Base-by-base conservation (phyloP, 164 flowering plant genomes). In the Vitis cinerea region DNA sequence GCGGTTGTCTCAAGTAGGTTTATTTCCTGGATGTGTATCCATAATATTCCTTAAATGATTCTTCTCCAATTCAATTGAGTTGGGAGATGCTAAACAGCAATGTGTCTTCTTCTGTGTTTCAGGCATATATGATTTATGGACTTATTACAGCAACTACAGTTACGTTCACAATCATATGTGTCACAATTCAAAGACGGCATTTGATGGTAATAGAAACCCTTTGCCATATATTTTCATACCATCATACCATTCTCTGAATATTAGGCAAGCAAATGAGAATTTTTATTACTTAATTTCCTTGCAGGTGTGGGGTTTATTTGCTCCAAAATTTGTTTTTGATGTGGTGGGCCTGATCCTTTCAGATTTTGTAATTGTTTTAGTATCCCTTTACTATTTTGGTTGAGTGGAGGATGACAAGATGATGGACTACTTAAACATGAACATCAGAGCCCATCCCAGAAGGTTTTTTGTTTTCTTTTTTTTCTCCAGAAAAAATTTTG, bases 301-400 rank as follows among this genome's bases (percentile, higher is more conserved):
- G 80, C 92, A 95, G 99, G 97, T 95, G 3, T 95, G 99, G 99
- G 99, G 99, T 3, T 73, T 93, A 64, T 96, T 96, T 82, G 97
- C 99, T 67, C 99, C 99, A 23, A 96, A 96, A 70, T 96, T 87
- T 79, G 98, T 92, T 30, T 94, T 94, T 59, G 99, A 94, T 77
- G 97, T 85, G 63, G 88, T 85, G 50, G 92, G 90, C 59, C 95
- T 96, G n/a, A 63, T 92, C 30, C 82, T 93, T 0, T 79, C 95
- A 0, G 98, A 96, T 77, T 54, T 81, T 49, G 71, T 92, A 30
- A 89, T 92, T 30, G 85, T 84, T 71, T 59, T 87, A 65, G 85
- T 93, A 10, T 82, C 89, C 15, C 67, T 87, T 16, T 90, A 83
- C 78, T 88, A 81, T 63, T 67, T 78, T 68, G 72, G 71, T 44